These are phyloP conservation scores for Candida montana DNA, from an alignment of 805 yeast genomes.

Conservation along the genomic window DNA sequence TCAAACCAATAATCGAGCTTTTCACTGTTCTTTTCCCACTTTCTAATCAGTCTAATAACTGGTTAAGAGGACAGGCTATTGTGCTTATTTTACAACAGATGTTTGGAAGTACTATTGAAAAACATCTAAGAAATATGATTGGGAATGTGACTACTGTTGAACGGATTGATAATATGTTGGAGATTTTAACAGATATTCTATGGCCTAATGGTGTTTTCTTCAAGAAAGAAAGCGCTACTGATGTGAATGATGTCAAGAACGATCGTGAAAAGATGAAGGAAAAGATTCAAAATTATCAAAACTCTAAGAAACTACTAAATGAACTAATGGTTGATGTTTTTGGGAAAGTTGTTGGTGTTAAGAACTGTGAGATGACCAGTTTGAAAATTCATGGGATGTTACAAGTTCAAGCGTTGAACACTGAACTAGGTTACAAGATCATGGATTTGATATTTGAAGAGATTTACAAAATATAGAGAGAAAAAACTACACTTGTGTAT, in stretches of 20 bases:
- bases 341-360: constrained; percentile 67
- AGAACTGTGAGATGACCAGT: constrained; percentile 61
- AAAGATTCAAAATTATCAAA: constrained; percentile 46
- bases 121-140: constrained; percentile 36
- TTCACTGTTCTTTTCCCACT: constrained; percentile 66
- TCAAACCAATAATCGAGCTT: constrained; percentile 77
- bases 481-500: too few species aligned
- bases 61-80: constrained; percentile 84
- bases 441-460: too few species aligned
- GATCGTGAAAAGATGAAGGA: constrained; percentile 43
- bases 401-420: constrained; percentile 62
- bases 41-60: constrained; percentile 49
- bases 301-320: constrained; percentile 52
- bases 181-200: constrained; percentile 25
- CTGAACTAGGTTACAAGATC: not conserved
- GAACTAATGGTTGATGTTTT: constrained; percentile 57
- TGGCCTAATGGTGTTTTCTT: constrained; percentile 55
- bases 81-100: constrained; percentile 78
- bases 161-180: constrained; percentile 38
- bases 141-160: constrained; percentile 38
- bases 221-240: not conserved
- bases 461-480: too few species aligned
- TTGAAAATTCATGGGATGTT: constrained; percentile 54
- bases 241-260: too few species aligned
- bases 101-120: constrained; percentile 83